Percentiles rank a stretch among this genome's conserved stretches.
Conservation (phyloP, 768 basidiomycete species). For the Mycena metata region DNA sequence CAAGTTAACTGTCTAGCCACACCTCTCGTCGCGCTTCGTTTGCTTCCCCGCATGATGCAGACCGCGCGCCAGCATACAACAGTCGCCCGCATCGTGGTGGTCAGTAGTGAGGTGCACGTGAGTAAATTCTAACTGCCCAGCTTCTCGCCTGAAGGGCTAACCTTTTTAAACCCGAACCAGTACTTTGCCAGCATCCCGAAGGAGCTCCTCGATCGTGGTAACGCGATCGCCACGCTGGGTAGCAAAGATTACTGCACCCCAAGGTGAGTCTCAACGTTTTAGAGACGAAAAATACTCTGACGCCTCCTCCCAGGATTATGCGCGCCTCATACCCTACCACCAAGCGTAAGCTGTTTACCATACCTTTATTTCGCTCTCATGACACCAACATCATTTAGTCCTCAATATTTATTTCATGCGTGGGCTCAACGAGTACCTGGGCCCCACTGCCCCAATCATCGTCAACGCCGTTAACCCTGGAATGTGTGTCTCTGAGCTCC, state of each 20-base stretch:
- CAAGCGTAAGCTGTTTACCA: conserved; percentile 29
- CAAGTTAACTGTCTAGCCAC: conserved; percentile 52
- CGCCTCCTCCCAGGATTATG: neutral
- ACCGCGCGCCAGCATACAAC: conserved; percentile 32
- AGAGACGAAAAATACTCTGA: neutral
- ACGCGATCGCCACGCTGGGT: conserved; percentile 37
- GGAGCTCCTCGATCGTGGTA: neutral
- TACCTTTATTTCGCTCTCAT: neutral
- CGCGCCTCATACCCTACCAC: conserved; percentile 4
- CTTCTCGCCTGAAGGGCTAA: no score
- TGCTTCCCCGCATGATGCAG: conserved; percentile 47
- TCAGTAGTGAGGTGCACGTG: conserved; percentile 45
- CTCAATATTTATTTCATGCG: conserved; percentile 39
- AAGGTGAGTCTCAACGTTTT: neutral
- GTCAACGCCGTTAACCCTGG: conserved; percentile 40
- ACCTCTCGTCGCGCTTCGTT: conserved; percentile 43
- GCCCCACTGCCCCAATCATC: conserved; percentile 23
- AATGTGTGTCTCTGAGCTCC: conserved; percentile 39
- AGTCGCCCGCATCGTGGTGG: conserved; percentile 39
- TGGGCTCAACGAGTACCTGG: conserved; percentile 23
- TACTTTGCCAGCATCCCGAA: conserved; percentile 20
- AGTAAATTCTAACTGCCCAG: no score
- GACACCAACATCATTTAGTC: conserved; percentile 18
- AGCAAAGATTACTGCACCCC: conserved; percentile 36
- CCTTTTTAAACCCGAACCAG: no score